Base-by-base conservation (phyloP, 192 early-diverging fungal genomes). In the Linnemannia exigua region DNA sequence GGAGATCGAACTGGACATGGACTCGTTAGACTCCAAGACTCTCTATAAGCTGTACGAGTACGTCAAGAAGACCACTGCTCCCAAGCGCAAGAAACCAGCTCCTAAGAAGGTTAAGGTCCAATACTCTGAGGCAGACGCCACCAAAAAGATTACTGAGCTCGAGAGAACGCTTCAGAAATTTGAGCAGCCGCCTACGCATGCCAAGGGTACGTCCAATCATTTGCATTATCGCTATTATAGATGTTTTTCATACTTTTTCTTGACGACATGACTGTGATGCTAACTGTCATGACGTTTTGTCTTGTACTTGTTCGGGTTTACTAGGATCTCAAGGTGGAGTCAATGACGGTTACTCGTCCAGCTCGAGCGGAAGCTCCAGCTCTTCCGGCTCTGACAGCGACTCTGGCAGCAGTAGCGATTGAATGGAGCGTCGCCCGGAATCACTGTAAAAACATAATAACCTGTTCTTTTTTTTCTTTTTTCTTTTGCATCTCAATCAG, bases 1-100 rank as follows among this genome's bases (percentile, higher is more conserved):
- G 47, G 98, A 99, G 84, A 97, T 99, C 76, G 98, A 99, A 84
- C 90, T 99, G 74, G 98, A 99, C 76, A 99, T 99, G 87, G 97
- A 98, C 78, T 91, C 95, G 0, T 88, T 99, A 61, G 95, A 97
- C 83, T 91, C 94, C 70, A 88, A 88, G 36, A 98, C 97, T 9
- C 91, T 98, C 31, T 95, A 92, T 87, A 92, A 92, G 81, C 89
- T 99, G 51, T 96, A 98, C 83, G 91, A 96, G 70, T 98, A 97
- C 88, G 97, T 98, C 17, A 89, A 90, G 80, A 90, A 90, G 51
- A 92, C 84, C 51, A 89, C 83, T 36, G 87, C 89, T 66, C 85
- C 80, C 36, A 91, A 90, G 81, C 88, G 84, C 77, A 88, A 90
- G 31, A 84, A 83, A 50, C 86, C 91, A 67, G 87, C 89, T 11